These are phyloP conservation scores for Cryomyces minteri DNA, from an alignment of 495 filamentous ascomycete species.

Conservation along the genomic window DNA sequence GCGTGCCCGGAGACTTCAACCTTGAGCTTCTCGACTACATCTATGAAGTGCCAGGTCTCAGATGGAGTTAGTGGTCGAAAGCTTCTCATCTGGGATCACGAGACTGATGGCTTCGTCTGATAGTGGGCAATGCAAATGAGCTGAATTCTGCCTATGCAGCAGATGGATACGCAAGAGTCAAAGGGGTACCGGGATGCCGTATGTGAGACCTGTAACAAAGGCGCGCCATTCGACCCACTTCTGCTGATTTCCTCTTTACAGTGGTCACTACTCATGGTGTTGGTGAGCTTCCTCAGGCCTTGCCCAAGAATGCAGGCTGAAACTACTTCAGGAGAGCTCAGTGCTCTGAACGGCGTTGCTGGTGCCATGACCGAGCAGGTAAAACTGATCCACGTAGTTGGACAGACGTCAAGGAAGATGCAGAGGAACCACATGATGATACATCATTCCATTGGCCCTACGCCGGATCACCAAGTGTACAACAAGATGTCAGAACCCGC, in stretches of 20 bases:
- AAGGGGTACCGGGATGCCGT: slow-evolving; percentile 11
- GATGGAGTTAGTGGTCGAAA: slow-evolving; percentile 9
- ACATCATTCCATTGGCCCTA: slow-evolving; percentile 19
- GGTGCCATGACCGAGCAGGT: slow-evolving; percentile 20
- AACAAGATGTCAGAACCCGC: slow-evolving; percentile 16
- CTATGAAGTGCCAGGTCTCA: slow-evolving; percentile 17
- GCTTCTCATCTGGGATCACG: not conserved
- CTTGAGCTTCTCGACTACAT: slow-evolving; percentile 19
- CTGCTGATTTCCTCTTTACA: not conserved
- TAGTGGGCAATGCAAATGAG: slow-evolving; percentile 22
- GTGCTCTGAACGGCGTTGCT: slow-evolving; percentile 21
- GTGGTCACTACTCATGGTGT: slow-evolving; percentile 23
- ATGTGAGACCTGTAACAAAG: too few relatives aligned
- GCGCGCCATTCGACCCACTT: too few relatives aligned
- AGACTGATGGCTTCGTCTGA: not conserved
- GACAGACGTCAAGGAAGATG: slow-evolving; percentile 19
- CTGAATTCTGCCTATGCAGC: slow-evolving; percentile 21
- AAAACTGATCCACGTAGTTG: slow-evolving; percentile 23
- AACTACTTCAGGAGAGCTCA: slow-evolving; percentile 14
- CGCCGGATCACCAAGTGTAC: slow-evolving; percentile 17
- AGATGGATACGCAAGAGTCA: slow-evolving; percentile 20
- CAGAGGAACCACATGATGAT: slow-evolving; percentile 22
- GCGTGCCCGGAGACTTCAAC: slow-evolving; percentile 6
- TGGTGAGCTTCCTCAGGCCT: slow-evolving; percentile 1
- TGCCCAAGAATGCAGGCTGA: not conserved